Conservation (phyloP, 2,329 filamentous ascomycete species). For the Pseudogymnoascus sp. region DNA sequence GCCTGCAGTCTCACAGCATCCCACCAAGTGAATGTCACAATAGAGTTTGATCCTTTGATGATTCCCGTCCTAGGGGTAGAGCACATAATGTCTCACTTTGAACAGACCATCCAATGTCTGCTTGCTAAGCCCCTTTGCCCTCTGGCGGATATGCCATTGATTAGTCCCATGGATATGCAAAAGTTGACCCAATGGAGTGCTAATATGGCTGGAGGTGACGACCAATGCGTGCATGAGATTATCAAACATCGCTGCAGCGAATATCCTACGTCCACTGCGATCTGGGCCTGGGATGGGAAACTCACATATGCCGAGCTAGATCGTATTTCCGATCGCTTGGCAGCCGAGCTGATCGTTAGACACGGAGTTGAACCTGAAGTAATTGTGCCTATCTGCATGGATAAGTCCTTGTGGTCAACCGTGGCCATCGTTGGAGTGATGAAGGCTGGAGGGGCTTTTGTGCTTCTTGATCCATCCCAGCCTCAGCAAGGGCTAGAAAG, state of each 20-base stretch:
- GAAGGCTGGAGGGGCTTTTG: slow-evolving; percentile 22
- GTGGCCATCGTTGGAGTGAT: slow-evolving; percentile 20
- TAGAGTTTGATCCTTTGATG: background rate
- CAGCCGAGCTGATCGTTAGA: slow-evolving; percentile 10
- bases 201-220: background rate
- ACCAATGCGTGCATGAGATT: slow-evolving; percentile 8
- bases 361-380: slow-evolving; percentile 12
- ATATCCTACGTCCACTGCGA: slow-evolving; percentile 14
- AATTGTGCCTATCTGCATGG: slow-evolving; percentile 19
- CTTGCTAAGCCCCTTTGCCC: background rate
- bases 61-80: background rate
- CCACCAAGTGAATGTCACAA: background rate
- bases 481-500: slow-evolving; percentile 17
- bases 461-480: slow-evolving; percentile 25
- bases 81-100: background rate
- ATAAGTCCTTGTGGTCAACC: slow-evolving; percentile 21
- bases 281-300: slow-evolving; percentile 17
- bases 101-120: background rate
- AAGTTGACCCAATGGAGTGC: background rate
- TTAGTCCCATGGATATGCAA: background rate
- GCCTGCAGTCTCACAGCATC: background rate
- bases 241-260: slow-evolving; percentile 9
- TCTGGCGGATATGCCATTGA: background rate
- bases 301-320: slow-evolving; percentile 18
- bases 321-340: slow-evolving; percentile 11